Evolutionary conservation across 164 flowering plant species (phyloP).

Genomic region (Buxus sempervirens): DNA sequence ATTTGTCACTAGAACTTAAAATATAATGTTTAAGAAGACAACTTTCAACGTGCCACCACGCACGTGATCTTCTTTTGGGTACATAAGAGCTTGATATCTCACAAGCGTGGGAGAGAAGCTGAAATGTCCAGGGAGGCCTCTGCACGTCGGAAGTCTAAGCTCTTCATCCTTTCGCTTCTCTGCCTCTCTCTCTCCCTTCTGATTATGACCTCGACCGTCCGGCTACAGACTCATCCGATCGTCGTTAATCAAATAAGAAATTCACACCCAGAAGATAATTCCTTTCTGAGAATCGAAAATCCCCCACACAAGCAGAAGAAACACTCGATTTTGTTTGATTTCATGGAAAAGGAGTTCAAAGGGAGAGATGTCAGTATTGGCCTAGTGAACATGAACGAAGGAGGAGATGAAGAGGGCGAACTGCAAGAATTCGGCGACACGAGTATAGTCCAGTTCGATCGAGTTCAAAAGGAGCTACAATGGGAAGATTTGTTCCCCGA

Average conservation of each 20-base stretch:
- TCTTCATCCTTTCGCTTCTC: slow-evolving; percentile 13
- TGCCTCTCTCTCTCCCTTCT: slow-evolving; percentile 17
- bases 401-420: neutral
- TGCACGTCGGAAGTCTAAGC: slow-evolving; percentile 5
- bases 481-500: slow-evolving; percentile 71
- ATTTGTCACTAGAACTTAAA: no score
- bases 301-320: neutral
- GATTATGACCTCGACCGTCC: slow-evolving; percentile 1
- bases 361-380: slow-evolving; percentile 28
- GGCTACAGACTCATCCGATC: neutral
- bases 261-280: neutral
- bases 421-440: slow-evolving; percentile 16
- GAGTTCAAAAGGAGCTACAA: slow-evolving; percentile 19
- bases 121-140: neutral
- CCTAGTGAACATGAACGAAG: slow-evolving; percentile 31
- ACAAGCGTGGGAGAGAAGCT: neutral
- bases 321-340: slow-evolving; percentile 3
- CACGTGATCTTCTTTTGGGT: neutral
- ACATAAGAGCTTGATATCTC: neutral
- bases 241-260: neutral
- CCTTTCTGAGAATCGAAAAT: neutral
- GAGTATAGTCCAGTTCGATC: slow-evolving; percentile 38
- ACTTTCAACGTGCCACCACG: slow-evolving; percentile 3
- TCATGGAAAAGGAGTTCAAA: slow-evolving; percentile 9
- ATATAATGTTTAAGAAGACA: neutral